Evolutionary conservation across 306 rosid genomes (phyloP).

Genomic region (Trifolium pratense): DNA sequence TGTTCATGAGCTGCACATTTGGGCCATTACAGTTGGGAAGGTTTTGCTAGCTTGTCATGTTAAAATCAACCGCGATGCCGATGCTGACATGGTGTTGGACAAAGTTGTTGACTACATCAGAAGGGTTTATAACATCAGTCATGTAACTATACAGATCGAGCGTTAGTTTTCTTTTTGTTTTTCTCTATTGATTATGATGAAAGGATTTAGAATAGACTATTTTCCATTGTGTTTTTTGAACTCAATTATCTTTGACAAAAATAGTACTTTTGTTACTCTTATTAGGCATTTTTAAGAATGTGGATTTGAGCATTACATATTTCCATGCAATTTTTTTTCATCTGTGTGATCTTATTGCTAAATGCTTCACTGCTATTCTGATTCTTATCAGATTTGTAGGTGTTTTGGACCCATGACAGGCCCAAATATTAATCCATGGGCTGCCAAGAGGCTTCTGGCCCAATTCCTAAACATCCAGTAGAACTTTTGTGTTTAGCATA

Average conservation of each 20-base stretch:
- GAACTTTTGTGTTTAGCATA: not conserved
- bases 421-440: not conserved
- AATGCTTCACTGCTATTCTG: constrained; percentile 4
- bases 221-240: constrained; percentile 31
- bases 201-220: constrained; percentile 28
- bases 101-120: constrained; percentile 65
- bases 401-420: not conserved
- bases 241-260: constrained; percentile 28
- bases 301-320: constrained; percentile 27
- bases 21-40: constrained; percentile 86
- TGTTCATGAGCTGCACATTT: constrained; percentile 79
- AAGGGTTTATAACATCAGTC: constrained; percentile 79
- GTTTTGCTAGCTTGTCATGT: constrained; percentile 80
- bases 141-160: constrained; percentile 80
- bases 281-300: constrained; percentile 15
- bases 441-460: not conserved
- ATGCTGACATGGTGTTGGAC: constrained; percentile 73
- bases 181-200: constrained; percentile 23
- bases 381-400: not conserved
- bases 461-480: not conserved
- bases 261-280: constrained; percentile 36
- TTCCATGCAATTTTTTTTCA: constrained; percentile 25
- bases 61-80: constrained; percentile 75
- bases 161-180: constrained; percentile 43
- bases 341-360: not conserved